A percentile compares a stretch with the other conserved stretches of the same genome.
Conservation (phyloP, 208 protist species). For the Herpetomonas tarakana region DNA sequence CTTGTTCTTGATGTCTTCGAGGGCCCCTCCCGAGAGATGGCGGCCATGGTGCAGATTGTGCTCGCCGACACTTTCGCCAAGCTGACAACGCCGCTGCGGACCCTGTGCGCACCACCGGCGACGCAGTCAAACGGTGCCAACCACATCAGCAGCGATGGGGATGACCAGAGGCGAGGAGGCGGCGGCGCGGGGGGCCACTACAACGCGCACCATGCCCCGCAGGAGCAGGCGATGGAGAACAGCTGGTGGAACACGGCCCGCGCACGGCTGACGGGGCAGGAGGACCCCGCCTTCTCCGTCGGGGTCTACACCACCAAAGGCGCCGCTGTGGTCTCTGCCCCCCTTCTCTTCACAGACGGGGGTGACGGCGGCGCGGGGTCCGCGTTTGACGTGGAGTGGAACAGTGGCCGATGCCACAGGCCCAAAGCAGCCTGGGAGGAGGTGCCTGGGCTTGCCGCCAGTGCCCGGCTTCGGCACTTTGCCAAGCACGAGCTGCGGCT, state of each 20-base stretch:
- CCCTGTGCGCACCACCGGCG: not conserved
- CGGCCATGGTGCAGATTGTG: constrained; percentile 12
- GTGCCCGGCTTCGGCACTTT: constrained; percentile 11
- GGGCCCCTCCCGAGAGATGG: constrained; percentile 5
- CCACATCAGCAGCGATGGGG: too few relatives aligned
- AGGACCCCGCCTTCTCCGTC: not conserved
- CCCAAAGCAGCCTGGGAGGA: not conserved
- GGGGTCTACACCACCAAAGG: not conserved
- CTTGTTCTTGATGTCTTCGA: constrained; percentile 21
- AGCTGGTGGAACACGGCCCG: not conserved
- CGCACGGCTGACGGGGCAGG: not conserved
- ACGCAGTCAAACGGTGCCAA: too few relatives aligned
- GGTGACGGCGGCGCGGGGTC: not conserved
- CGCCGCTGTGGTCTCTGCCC: not conserved
- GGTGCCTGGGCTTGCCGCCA: too few relatives aligned
- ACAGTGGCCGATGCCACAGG: not conserved
- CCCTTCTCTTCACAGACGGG: not conserved
- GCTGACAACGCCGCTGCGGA: not conserved
- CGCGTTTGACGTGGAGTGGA: constrained; percentile 10
- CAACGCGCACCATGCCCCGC: not conserved
- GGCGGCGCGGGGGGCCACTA: too few relatives aligned
- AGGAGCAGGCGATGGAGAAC: not conserved
- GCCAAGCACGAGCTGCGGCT: constrained; percentile 20
- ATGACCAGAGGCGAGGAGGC: too few relatives aligned
- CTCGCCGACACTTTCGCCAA: constrained; percentile 5